A percentile compares a stretch with the other conserved stretches of the same genome.
These are phyloP conservation scores for Plasmodium knowlesi DNA, from an alignment of 169 alveolate species.

Conservation along the genomic window DNA sequence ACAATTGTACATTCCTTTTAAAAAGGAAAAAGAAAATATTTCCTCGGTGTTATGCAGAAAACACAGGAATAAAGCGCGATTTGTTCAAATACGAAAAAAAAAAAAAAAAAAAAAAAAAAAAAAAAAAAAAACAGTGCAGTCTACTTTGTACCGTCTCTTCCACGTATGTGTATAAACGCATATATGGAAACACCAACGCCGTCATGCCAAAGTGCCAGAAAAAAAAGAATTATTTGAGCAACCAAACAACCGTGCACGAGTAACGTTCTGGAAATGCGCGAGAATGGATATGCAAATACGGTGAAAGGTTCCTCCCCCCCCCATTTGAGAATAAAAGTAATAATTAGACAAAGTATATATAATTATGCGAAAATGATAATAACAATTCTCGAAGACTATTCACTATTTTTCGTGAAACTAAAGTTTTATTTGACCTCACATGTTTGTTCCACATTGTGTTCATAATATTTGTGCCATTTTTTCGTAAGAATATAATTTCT, in stretches of 20 bases:
- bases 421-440: not conserved
- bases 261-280: not conserved
- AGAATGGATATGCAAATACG: not conserved
- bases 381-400: not conserved
- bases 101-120: too few relatives aligned
- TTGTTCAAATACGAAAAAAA: not conserved
- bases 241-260: not conserved
- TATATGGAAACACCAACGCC: not conserved
- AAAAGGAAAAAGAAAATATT: not conserved
- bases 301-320: not conserved
- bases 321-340: not conserved
- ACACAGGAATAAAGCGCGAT: not conserved
- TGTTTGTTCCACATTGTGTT: not conserved
- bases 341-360: not conserved
- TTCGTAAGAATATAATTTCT: not conserved
- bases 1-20: not conserved
- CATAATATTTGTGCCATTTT: not conserved
- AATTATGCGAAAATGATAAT: not conserved
- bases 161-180: not conserved
- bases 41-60: not conserved
- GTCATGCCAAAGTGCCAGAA: not conserved
- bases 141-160: not conserved
- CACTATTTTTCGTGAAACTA: not conserved
- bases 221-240: not conserved
- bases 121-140: not conserved